phyloP scores from a whole-genome alignment of 805 yeast genomes.

The Candida maltosa region DNA sequence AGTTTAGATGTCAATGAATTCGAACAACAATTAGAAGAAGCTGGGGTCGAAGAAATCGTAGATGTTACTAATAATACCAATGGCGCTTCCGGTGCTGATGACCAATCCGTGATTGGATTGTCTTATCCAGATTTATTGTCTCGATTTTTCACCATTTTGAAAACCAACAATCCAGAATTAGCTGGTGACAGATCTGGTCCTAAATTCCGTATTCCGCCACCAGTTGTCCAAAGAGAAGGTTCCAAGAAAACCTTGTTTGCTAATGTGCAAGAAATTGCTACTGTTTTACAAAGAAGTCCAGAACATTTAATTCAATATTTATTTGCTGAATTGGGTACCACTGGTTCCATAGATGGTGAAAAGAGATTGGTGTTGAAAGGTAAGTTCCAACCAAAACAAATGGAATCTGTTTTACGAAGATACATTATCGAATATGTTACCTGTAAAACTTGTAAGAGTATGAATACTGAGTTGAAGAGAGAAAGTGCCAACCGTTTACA shows the following conservation, averaged over 20 bases:
- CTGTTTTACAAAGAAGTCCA: constrained; percentile 91
- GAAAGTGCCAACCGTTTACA: constrained; percentile 95
- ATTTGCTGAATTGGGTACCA: constrained; percentile 98
- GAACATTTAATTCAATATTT: constrained; percentile 95
- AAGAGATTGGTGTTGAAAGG: constrained; percentile 97
- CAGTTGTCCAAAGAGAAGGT: constrained; percentile 95
- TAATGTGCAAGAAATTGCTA: constrained; percentile 91
- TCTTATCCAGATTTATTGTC: constrained; percentile 75
- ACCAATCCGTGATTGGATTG: constrained; percentile 45
- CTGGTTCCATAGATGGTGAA: constrained; percentile 98
- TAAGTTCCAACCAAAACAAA: constrained; percentile 95
- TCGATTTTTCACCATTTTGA: constrained; percentile 82
- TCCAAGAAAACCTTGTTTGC: constrained; percentile 93
- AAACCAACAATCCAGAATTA: constrained; percentile 93
- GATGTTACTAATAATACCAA: constrained; percentile 17
- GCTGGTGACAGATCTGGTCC: constrained; percentile 94
- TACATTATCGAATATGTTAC: constrained; percentile 96
- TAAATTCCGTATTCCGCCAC: constrained; percentile 96
- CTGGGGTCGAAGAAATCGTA: constrained; percentile 66
- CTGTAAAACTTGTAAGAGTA: constrained; percentile 97
- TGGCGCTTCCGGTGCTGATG: constrained; percentile 15
- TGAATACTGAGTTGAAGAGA: constrained; percentile 92
- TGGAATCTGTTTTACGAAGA: constrained; percentile 94
- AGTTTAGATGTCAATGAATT: constrained; percentile 69
- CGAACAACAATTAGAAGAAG: constrained; percentile 84